Evolutionary conservation across 306 rosid species (phyloP), one percentile per base, ranked within the genome.

Genomic region (Quercus alba): DNA sequence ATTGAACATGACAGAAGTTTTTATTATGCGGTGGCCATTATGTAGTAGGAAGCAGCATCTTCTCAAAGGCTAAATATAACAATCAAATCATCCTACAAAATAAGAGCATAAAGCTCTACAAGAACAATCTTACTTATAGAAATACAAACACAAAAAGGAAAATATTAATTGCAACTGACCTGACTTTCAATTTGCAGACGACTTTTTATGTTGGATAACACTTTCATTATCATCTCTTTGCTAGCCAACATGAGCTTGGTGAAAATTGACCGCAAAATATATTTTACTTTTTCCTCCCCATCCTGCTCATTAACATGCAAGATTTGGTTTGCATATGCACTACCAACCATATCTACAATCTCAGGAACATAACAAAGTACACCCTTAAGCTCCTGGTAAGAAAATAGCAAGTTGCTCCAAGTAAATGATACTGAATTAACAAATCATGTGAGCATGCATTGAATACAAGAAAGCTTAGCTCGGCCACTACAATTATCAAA

Each of bases 231-330:
- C 76, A 23, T 73, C 26, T 83, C 94, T 85, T 90, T 80, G 81
- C 84, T 77, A 38, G 95, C 93, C 46, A 92, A 88, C 99, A 93
- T 91, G 76, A 95, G 91, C 79, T 77, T 81, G 51, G 99, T 93
- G 82, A 93, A 95, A 79, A 84, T 83, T 49, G 82, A 81, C 73
- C 68, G 87, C 80, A 95, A 76, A 83, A 85, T 86, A 85, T 87
- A 77, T 80, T 86, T 93, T 23, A 83, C 83, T 67, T 83, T 84
- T 70, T 81, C 90, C 80, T 91, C 90, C 57, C 26, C 91, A 72
- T 86, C 91, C 77, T 74, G 81, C 69, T 86, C 89, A 75, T 80
- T 82, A 63, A 83, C 71, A 30, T 79, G 61, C 59, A 87, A 83
- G 46, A 93, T 80, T 81, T 79, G 84, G 83, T 82, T 78, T 64